Evolutionary conservation across 768 basidiomycete genomes (phyloP), one percentile per base, ranked within the genome.

Genomic region (Crucibulum laeve): DNA sequence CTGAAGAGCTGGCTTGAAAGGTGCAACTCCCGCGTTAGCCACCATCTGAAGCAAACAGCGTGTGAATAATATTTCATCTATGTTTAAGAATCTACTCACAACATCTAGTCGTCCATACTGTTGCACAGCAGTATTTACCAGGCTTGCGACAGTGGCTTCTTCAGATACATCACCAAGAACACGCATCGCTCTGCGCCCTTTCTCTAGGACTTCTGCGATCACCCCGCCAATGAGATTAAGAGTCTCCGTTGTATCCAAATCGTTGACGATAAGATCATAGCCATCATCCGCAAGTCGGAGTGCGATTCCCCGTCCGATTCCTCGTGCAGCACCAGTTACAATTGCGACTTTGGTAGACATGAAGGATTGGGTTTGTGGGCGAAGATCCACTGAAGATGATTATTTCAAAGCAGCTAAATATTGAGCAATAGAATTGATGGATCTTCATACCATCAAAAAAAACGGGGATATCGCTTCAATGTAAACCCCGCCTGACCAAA

Each of bases 111-210:
- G 61, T 60, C 30, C 71, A 58, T 47, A 64, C 54, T 25, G 67
- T 2, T 62, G 50, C 1, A 69, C 69, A 4, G 68, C 56, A 19
- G 50, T 42, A 17, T 52, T 54, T 4, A 76, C 56, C 48, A 71
- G 59, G 1, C 24, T 39, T 45, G 62, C 56, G 3, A 74, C 70
- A 3, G 68, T 60, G 2, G 53, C 48, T 28, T 73, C 72, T 8
- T 53, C 32, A 7, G 55, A 47, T 8, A 74, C 61, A 42, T 74
- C 67, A 5, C 53, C 70, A 11, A 55, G 25, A 28, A 57, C 38
- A 8, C 53, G 40, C 15, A 53, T 34, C 2, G 58, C 42, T 32
- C 43, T 54, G 15, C 58, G 41, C 5, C 59, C 60, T 33, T 54
- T 49, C 13, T 34, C 30, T 30, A 38, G 26, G 25, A 63, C n/a